Conservation (phyloP, 2,329 filamentous ascomycete genomes). For the Colletotrichum sp. region DNA sequence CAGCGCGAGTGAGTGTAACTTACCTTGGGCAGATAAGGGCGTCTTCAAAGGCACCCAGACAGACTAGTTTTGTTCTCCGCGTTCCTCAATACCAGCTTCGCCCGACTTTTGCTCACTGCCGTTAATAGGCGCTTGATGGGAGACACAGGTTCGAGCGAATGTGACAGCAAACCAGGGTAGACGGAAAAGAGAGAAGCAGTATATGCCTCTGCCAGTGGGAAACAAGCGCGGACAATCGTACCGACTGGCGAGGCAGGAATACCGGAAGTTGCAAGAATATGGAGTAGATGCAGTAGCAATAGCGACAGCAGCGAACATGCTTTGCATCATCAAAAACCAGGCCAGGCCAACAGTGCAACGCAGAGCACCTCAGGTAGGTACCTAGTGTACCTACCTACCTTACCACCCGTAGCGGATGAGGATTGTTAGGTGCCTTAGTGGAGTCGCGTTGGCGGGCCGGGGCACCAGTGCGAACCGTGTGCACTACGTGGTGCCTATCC, state of each 20-base stretch:
- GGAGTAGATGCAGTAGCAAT: neutral
- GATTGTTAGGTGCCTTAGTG: neutral
- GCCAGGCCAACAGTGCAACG: neutral
- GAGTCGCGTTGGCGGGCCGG: neutral
- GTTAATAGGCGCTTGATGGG: neutral
- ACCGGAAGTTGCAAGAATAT: neutral
- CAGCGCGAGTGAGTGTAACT: neutral
- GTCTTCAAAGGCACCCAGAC: neutral
- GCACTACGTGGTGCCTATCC: neutral
- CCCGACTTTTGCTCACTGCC: neutral
- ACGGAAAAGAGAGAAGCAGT: neutral
- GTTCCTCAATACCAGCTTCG: neutral
- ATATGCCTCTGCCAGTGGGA: neutral
- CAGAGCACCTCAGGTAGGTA: neutral
- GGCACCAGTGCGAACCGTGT: conserved; percentile 13
- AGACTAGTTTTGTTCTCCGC: neutral
- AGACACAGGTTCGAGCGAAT: neutral
- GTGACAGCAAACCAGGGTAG: neutral
- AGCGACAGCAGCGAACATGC: neutral
- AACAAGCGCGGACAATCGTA: neutral
- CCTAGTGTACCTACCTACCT: neutral
- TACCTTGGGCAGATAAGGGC: neutral
- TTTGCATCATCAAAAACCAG: conserved; percentile 9
- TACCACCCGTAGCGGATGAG: neutral
- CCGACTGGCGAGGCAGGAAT: neutral